A percentile compares a stretch with the other conserved stretches of the same genome.
Conservation (phyloP, 2,329 filamentous ascomycete species). For the Epicoccum nigrum region DNA sequence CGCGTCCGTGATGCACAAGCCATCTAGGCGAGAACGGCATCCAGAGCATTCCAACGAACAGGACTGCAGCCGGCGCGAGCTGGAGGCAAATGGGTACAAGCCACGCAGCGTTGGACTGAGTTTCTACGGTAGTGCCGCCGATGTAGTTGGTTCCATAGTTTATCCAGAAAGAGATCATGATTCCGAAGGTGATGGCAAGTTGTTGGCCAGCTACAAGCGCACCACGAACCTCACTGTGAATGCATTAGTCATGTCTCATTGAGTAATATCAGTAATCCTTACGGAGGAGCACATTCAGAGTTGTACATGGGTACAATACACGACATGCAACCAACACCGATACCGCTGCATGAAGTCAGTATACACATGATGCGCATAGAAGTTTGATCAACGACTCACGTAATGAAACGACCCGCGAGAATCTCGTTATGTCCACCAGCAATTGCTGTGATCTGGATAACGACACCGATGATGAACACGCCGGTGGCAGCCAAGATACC, state of each 20-base stretch:
- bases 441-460: constrained; percentile 70
- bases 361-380: constrained; percentile 17
- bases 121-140: constrained; percentile 60
- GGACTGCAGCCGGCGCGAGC: constrained; percentile 68
- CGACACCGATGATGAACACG: constrained; percentile 73
- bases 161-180: constrained; percentile 43
- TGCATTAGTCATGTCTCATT: constrained; percentile 46
- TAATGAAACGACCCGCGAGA: constrained; percentile 74
- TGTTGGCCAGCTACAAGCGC: constrained; percentile 68
- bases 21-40: constrained; percentile 82
- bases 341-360: constrained; percentile 48
- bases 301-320: constrained; percentile 68
- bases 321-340: constrained; percentile 71
- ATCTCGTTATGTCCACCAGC: constrained; percentile 64
- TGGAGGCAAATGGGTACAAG: constrained; percentile 75
- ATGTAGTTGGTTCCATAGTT: constrained; percentile 52
- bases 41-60: constrained; percentile 74
- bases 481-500: constrained; percentile 68
- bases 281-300: constrained; percentile 57
- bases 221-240: constrained; percentile 64
- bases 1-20: constrained; percentile 73
- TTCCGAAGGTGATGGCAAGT: constrained; percentile 64
- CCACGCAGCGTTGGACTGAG: constrained; percentile 73
- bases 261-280: constrained; percentile 1
- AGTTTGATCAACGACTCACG: constrained; percentile 41